Percentiles rank a stretch among this genome's conserved stretches.
Conservation (phyloP, 1,284 basidiomycete species). For the Cryptococcus amylolentus region DNA sequence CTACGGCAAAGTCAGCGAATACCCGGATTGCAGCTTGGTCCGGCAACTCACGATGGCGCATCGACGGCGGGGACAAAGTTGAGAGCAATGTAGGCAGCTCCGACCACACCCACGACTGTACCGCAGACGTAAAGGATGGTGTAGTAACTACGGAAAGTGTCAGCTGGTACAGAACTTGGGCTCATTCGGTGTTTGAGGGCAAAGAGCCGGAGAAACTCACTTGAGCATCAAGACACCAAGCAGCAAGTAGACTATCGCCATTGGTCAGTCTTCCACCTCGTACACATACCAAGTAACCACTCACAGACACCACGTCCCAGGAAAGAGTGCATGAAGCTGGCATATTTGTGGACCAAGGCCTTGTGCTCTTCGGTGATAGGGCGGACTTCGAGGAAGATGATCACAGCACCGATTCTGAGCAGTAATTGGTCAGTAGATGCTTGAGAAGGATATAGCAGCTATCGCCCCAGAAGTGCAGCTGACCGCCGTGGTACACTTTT, state of each 20-base stretch:
- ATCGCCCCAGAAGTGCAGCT: too few species aligned
- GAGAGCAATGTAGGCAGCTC: conserved; percentile 42
- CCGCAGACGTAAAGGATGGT: conserved; percentile 48
- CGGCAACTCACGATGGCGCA: conserved; percentile 41
- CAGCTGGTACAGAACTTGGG: neutral
- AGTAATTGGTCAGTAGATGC: neutral
- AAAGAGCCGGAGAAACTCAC: conserved; percentile 19
- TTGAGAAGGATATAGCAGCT: too few species aligned
- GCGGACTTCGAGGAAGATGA: conserved; percentile 44
- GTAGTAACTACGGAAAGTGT: conserved; percentile 36
- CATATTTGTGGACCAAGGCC: conserved; percentile 45
- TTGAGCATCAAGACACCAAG: conserved; percentile 49
- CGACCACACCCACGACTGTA: conserved; percentile 39
- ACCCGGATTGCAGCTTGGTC: neutral
- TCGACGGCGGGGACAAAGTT: conserved; percentile 46
- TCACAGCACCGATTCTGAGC: conserved; percentile 36
- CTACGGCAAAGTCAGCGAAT: conserved; percentile 1
- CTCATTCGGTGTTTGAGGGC: neutral
- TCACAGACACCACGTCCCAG: conserved; percentile 50
- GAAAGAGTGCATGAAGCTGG: conserved; percentile 50
- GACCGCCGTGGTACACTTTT: too few species aligned
- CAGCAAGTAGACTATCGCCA: conserved; percentile 44
- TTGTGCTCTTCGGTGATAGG: conserved; percentile 45
- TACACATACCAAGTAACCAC: conserved; percentile 11
- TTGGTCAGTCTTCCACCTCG: neutral